Percentiles rank a stretch among this genome's conserved stretches.
Conservation (phyloP, 2,329 filamentous ascomycete genomes). For the Dothideomycetes sp. region DNA sequence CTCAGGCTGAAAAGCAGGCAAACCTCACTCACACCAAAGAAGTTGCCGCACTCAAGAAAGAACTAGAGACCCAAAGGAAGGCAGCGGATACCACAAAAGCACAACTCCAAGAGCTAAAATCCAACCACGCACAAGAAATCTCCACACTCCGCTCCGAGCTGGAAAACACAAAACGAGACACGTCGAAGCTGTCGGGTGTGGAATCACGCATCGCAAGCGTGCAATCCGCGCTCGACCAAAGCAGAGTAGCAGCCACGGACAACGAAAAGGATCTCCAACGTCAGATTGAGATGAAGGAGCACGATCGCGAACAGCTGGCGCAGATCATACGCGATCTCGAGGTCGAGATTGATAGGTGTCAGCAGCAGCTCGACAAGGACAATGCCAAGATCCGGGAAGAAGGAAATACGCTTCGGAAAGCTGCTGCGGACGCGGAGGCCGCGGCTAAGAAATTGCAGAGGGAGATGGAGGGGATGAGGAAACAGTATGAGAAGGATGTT, state of each 20-base stretch:
- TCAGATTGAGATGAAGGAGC: slow-evolving; percentile 18
- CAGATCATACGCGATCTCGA: slow-evolving; percentile 21
- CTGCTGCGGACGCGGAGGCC: slow-evolving; percentile 10
- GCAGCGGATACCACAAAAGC: neutral
- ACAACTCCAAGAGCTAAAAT: slow-evolving; percentile 10
- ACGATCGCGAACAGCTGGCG: slow-evolving; percentile 19
- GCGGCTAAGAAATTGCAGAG: slow-evolving; percentile 12
- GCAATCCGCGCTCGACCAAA: slow-evolving; percentile 18
- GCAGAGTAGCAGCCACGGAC: slow-evolving; percentile 15
- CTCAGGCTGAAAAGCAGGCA: slow-evolving; percentile 1
- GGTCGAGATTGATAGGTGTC: slow-evolving; percentile 23
- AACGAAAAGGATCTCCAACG: slow-evolving; percentile 20
- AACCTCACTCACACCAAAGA: slow-evolving; percentile 4
- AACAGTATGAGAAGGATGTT: slow-evolving; percentile 8
- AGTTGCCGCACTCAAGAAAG: slow-evolving; percentile 3
- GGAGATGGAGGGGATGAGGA: slow-evolving; percentile 15
- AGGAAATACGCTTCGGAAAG: slow-evolving; percentile 8
- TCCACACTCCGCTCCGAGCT: slow-evolving; percentile 15
- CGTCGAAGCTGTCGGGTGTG: slow-evolving; percentile 16
- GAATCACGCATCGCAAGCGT: slow-evolving; percentile 21
- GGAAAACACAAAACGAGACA: slow-evolving; percentile 15
- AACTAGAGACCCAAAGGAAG: slow-evolving; percentile 1
- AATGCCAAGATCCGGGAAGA: slow-evolving; percentile 7
- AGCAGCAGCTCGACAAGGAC: slow-evolving; percentile 13
- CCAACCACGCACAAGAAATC: slow-evolving; percentile 14